Base-by-base conservation (phyloP, 768 basidiomycete genomes). In the Trichaptum fuscoviolaceum region DNA sequence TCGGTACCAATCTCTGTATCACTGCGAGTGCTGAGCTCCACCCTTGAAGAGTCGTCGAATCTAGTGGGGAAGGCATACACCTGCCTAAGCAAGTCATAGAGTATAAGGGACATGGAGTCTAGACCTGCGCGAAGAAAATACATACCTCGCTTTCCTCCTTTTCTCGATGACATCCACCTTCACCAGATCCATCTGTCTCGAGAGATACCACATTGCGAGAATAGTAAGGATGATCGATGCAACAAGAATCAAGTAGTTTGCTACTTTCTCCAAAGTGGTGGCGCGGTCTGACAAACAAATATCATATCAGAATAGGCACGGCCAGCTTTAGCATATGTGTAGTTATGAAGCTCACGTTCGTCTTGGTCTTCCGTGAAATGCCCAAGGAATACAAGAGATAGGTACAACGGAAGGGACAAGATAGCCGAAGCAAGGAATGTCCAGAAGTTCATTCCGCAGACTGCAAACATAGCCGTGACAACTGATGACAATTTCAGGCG, bases 181-280 rank as follows among this genome's bases (percentile, higher is more conserved):
- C 8, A 72, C 70, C 52, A 42, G 12, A 1, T 70, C 68, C 80
- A 83, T 82, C 69, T 75, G 64, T 9, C 70, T 65, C 61, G 74
- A 77, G 63, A 83, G 78, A 69, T 77, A 82, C 75, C 76, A 76
- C 27, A 76, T 76, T 1, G 80, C 75, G 35, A 71, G 67, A 35
- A 81, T 67, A 17, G 81, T 80, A 67, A 82, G 73, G 23, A 80
- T 30, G 26, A 77, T 71, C 12, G 79, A 75, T 17, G 81, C 66
- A 7, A 69, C 79, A 26, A 83, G 67, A 12, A 81, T 77, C 20
- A 70, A 64, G 58, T 76, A 71, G 9, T 75, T 74, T 62, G 80
- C 76, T 66, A 77, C 75, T 67, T 75, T 77, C 59, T 73, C 72
- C 52, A 69, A 73, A 7, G 68, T 71, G 68, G 17, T 63, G 64